Conservation (phyloP, 228 moss, liverwort and hornwort genomes). For the Sphagnum magellanicum region DNA sequence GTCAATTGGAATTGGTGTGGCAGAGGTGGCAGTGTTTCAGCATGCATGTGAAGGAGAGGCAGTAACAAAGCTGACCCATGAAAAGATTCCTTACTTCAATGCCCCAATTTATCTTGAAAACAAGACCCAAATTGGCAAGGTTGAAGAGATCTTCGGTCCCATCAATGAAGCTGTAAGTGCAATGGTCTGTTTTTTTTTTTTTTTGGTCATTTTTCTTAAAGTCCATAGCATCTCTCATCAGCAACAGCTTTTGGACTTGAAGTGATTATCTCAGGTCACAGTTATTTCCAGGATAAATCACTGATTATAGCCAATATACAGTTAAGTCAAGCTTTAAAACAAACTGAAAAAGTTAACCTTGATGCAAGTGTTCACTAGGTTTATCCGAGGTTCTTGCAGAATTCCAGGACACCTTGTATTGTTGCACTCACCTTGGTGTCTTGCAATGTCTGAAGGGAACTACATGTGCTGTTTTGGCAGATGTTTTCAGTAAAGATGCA, state of each 20-base stretch:
- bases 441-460: background rate
- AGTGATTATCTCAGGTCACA: too few species aligned
- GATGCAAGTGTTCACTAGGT: too few species aligned
- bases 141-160: slow-evolving; percentile 96
- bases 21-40: slow-evolving; percentile 90
- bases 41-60: slow-evolving; percentile 99
- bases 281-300: too few species aligned
- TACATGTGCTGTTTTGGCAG: slow-evolving; percentile 24
- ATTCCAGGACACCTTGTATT: too few species aligned
- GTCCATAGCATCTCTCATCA: background rate
- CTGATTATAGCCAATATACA: too few species aligned
- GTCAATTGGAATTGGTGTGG: background rate
- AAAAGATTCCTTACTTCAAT: slow-evolving; percentile 94
- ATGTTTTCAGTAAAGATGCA: slow-evolving; percentile 99
- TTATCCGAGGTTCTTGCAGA: too few species aligned
- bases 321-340: too few species aligned
- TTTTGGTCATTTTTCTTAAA: background rate
- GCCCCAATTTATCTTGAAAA: slow-evolving; percentile 90
- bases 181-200: background rate
- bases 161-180: slow-evolving; percentile 91
- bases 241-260: background rate
- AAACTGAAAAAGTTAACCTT: too few species aligned
- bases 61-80: slow-evolving; percentile 79
- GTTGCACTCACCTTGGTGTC: too few species aligned
- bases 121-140: slow-evolving; percentile 91